These are phyloP conservation scores for Emergomyces orientalis DNA, from an alignment of 2,329 filamentous ascomycete species.

Conservation along the genomic window DNA sequence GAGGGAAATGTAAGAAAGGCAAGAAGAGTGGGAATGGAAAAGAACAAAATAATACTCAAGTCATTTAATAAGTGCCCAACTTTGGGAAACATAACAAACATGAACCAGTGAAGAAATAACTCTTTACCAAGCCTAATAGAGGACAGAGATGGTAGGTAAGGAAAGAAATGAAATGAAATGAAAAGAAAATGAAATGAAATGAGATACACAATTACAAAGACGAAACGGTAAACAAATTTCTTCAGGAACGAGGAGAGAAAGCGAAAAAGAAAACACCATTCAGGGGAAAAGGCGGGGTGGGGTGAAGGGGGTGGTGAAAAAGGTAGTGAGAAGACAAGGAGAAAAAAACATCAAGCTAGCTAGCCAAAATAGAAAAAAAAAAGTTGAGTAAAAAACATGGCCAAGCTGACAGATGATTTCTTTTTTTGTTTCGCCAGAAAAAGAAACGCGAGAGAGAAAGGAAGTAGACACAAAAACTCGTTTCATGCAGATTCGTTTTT, in stretches of 20 bases:
- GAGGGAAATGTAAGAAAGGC: background rate
- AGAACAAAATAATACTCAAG: background rate
- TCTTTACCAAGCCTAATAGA: background rate
- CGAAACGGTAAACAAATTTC: background rate
- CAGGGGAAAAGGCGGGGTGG: background rate
- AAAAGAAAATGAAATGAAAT: constrained; percentile 9
- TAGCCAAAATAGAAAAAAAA: constrained; percentile 12
- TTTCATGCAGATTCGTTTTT: constrained; percentile 6
- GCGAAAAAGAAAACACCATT: constrained; percentile 16
- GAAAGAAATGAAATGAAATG: constrained; percentile 9
- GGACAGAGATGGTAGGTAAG: constrained; percentile 17
- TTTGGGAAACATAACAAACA: background rate
- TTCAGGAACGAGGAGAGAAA: constrained; percentile 11
- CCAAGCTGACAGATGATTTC: constrained; percentile 1
- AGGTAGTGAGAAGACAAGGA: constrained; percentile 22
- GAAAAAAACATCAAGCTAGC: constrained; percentile 10
- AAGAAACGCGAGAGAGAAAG: background rate
- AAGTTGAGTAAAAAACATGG: background rate
- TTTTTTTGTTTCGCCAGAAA: constrained; percentile 4
- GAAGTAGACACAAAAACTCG: background rate
- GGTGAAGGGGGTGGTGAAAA: background rate
- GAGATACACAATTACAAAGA: background rate
- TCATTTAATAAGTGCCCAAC: background rate
- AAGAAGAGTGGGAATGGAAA: background rate
- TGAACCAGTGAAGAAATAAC: background rate